Percentiles rank a stretch among this genome's conserved stretches.
Evolutionary conservation across 2,329 filamentous ascomycete species (phyloP).

Genomic region (Neofusicoccum sp.): DNA sequence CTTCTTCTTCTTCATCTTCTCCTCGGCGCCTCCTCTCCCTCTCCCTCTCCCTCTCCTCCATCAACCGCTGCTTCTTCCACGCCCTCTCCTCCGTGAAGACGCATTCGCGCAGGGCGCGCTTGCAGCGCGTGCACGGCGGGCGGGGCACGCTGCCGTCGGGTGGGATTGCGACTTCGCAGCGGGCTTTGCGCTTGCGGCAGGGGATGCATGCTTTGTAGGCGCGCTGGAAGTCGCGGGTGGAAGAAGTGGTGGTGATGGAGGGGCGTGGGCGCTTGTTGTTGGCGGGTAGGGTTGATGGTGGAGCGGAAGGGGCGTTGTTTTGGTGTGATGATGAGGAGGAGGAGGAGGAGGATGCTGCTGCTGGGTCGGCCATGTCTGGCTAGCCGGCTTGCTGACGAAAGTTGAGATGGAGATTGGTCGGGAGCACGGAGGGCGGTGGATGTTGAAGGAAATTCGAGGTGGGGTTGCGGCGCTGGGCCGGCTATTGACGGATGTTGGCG

Average conservation of each 20-base stretch:
- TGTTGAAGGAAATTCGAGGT: constrained; percentile 14
- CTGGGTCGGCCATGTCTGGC: neutral
- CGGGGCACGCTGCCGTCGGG: constrained; percentile 39
- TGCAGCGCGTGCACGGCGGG: constrained; percentile 48
- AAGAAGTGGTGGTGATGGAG: neutral
- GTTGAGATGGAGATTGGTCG: neutral
- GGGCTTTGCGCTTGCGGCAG: constrained; percentile 53
- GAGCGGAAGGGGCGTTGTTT: no score
- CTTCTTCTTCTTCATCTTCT: neutral
- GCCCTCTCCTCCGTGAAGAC: constrained; percentile 43
- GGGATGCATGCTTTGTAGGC: constrained; percentile 56
- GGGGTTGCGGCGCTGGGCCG: neutral
- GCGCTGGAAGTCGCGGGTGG: constrained; percentile 43
- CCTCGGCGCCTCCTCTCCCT: constrained; percentile 26
- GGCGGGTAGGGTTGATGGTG: neutral
- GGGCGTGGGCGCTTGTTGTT: neutral
- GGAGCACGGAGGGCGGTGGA: neutral
- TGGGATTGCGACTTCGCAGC: constrained; percentile 47
- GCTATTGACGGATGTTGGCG: constrained; percentile 1
- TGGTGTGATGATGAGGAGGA: neutral
- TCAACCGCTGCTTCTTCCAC: constrained; percentile 26
- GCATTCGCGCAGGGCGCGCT: constrained; percentile 51
- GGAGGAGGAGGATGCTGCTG: neutral
- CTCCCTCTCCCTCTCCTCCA: constrained; percentile 35
- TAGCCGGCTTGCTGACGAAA: neutral